Evolutionary conservation across 192 early-diverging fungal species (phyloP).

Genomic region (Podochytrium sp.): DNA sequence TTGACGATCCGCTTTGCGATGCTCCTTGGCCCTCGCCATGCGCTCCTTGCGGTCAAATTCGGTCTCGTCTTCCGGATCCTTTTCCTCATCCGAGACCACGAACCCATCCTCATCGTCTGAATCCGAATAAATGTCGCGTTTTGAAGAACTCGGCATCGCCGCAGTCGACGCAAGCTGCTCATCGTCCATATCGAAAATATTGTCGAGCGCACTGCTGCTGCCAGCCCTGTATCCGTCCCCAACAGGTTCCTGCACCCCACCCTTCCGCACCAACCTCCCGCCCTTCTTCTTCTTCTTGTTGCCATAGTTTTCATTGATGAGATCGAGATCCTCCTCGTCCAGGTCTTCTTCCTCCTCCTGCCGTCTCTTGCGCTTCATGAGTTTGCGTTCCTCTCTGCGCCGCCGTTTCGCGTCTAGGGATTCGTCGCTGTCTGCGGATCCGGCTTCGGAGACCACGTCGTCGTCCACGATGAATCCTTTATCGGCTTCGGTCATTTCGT

Average conservation of each 20-base stretch:
- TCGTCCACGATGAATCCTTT: constrained; percentile 59
- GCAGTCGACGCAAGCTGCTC: constrained; percentile 40
- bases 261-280: neutral
- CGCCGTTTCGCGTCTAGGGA: constrained; percentile 9
- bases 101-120: constrained; percentile 13
- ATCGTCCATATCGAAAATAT: constrained; percentile 72
- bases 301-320: constrained; percentile 87
- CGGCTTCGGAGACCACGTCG: constrained; percentile 52
- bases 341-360: constrained; percentile 68
- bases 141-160: constrained; percentile 23
- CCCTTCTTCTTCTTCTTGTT: constrained; percentile 54
- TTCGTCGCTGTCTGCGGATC: constrained; percentile 51
- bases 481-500: constrained; percentile 57
- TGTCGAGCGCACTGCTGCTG: constrained; percentile 70
- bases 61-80: constrained; percentile 39
- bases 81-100: constrained; percentile 46
- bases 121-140: neutral
- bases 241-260: neutral
- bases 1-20: constrained; percentile 28
- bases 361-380: constrained; percentile 61
- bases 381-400: constrained; percentile 30
- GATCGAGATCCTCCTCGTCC: constrained; percentile 91
- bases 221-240: neutral
- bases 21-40: constrained; percentile 12
- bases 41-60: constrained; percentile 9